A percentile compares a stretch with the other conserved stretches of the same genome.
Evolutionary conservation across 129 eudicot species (phyloP).

Genomic region (Tagetes erecta): DNA sequence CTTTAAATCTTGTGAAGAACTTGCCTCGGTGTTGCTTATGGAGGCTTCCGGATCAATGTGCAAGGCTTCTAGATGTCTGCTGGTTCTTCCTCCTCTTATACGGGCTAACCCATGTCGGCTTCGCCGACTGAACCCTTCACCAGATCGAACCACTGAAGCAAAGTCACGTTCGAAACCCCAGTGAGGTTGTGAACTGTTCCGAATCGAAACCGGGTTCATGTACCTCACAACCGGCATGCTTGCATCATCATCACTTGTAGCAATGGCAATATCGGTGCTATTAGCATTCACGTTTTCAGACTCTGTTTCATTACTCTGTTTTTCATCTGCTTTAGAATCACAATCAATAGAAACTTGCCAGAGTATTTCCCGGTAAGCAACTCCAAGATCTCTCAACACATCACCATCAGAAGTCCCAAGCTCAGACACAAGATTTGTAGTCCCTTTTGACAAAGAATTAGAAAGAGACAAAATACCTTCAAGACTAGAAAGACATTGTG

Average conservation of each 20-base stretch:
- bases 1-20: constrained; percentile 55
- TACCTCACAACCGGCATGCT: constrained; percentile 74
- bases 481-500: constrained; percentile 70
- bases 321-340: constrained; percentile 80
- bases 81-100: constrained; percentile 81
- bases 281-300: constrained; percentile 51
- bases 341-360: constrained; percentile 86
- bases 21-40: constrained; percentile 42
- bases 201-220: constrained; percentile 73
- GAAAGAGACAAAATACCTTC: constrained; percentile 82
- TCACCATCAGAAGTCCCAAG: constrained; percentile 90
- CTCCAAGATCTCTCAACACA: constrained; percentile 88
- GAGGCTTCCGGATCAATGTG: constrained; percentile 79
- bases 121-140: constrained; percentile 91
- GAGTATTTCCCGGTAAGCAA: constrained; percentile 67
- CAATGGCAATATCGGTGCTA: constrained; percentile 33
- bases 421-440: constrained; percentile 77
- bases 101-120: constrained; percentile 89
- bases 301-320: constrained; percentile 53
- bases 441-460: constrained; percentile 76
- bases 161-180: constrained; percentile 95
- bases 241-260: constrained; percentile 75
- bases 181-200: constrained; percentile 71
- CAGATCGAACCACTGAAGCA: constrained; percentile 80
- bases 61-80: constrained; percentile 80